Evolutionary conservation across 1,284 basidiomycete genomes (phyloP).

Genomic region (Moesziomyces aphidis): DNA sequence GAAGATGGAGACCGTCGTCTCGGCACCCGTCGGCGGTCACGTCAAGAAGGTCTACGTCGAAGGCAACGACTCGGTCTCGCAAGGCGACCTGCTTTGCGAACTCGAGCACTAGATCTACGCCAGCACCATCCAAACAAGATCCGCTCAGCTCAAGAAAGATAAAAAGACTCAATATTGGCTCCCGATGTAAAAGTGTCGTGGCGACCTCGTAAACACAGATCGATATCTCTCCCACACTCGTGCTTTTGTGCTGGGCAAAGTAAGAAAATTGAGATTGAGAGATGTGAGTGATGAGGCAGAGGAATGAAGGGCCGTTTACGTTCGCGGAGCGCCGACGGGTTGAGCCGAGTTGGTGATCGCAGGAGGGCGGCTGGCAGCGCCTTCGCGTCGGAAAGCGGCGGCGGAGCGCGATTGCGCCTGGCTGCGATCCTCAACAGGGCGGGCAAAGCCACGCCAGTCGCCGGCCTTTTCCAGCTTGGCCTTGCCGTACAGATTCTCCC

Average conservation of each 20-base stretch:
- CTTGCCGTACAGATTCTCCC: slow-evolving; percentile 49
- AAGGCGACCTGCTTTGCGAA: slow-evolving; percentile 86
- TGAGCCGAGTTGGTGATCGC: slow-evolving; percentile 16
- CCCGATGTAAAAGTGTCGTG: not conserved
- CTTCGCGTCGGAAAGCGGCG: slow-evolving; percentile 16
- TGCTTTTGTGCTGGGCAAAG: too few species aligned
- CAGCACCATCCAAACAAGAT: not conserved
- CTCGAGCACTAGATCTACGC: slow-evolving; percentile 29
- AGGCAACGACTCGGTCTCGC: slow-evolving; percentile 81
- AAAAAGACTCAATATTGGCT: not conserved
- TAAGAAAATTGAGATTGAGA: too few species aligned
- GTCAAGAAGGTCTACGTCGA: slow-evolving; percentile 88
- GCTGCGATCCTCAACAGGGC: slow-evolving; percentile 33
- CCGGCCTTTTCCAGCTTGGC: slow-evolving; percentile 48
- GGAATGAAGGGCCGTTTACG: not conserved
- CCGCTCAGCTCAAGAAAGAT: slow-evolving; percentile 15
- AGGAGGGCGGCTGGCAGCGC: not conserved
- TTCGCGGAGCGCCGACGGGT: slow-evolving; percentile 31
- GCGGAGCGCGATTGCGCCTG: slow-evolving; percentile 16
- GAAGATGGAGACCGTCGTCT: slow-evolving; percentile 87
- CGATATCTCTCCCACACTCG: not conserved
- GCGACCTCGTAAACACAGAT: not conserved
- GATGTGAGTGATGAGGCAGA: too few species aligned
- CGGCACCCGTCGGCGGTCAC: slow-evolving; percentile 93
- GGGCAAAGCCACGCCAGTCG: slow-evolving; percentile 48